A percentile compares a stretch with the other conserved stretches of the same genome.
phyloP scores from a whole-genome alignment of 1,284 basidiomycete genomes.

The Cyathus olla region DNA sequence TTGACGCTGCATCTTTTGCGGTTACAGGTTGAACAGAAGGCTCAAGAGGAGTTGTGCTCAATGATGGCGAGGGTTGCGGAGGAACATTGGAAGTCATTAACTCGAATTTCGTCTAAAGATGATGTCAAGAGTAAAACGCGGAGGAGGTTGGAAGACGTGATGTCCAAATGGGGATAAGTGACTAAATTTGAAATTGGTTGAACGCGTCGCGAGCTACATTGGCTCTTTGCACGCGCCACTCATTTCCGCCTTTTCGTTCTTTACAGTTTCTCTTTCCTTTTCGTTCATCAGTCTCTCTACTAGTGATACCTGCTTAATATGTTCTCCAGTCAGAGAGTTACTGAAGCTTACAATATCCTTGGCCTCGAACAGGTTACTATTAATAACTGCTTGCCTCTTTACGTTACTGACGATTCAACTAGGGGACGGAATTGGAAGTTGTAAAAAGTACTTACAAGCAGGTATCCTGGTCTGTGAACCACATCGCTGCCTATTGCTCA shows the following conservation, averaged over 20 bases:
- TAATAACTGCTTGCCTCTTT: neutral
- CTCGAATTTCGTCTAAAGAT: too few relatives aligned
- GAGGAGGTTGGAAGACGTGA: too few relatives aligned
- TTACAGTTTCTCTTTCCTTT: constrained; percentile 7
- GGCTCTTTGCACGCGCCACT: constrained; percentile 8
- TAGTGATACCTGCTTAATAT: constrained; percentile 6
- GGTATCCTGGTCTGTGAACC: constrained; percentile 42
- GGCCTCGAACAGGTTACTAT: constrained; percentile 67
- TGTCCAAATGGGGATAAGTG: too few relatives aligned
- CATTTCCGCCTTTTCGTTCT: constrained; percentile 17
- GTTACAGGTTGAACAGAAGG: neutral
- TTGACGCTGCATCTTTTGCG: neutral
- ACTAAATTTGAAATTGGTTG: too few relatives aligned
- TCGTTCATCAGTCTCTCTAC: constrained; percentile 3
- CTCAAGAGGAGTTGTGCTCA: neutral
- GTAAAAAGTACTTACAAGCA: constrained; percentile 78
- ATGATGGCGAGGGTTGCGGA: neutral
- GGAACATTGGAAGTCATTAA: too few relatives aligned
- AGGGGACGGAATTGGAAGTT: constrained; percentile 71
- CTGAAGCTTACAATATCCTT: constrained; percentile 65
- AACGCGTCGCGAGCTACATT: too few relatives aligned
- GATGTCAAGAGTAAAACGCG: too few relatives aligned
- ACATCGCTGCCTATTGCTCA: neutral
- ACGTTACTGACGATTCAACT: constrained; percentile 12
- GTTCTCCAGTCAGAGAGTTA: constrained; percentile 10